Evolutionary conservation across 163 green algal species (phyloP), one percentile per base, ranked within the genome.

Genomic region (Chloromonas sp.): DNA sequence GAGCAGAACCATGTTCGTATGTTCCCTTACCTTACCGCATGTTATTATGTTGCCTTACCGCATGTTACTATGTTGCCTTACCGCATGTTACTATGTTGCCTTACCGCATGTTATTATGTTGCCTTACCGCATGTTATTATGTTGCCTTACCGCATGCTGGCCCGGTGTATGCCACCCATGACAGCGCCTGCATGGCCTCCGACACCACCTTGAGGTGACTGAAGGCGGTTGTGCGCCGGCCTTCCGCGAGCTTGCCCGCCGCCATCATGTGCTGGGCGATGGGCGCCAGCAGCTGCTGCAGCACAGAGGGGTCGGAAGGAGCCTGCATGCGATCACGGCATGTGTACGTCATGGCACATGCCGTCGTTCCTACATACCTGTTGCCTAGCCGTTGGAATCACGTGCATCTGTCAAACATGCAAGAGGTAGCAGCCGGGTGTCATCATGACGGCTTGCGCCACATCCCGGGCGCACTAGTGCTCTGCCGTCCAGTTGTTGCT

Each of bases 161-260:
- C 60, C 95, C 94, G 0, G 89, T 92, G 91, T 98, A 98, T 0
- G 87, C 92, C 57, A 98, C 91, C 92, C 95, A 98, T 59, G 86
- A 90, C 11, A 98, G 92, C 1, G 89, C 88, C 15, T 94, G 87
- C 84, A 96, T 83, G 0, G 87, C 88, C 86, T 98, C 96, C 0
- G 94, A 87, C 14, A 96, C 89, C 0, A 90, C 85, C 89, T 95
- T 97, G 82, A 89, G 87, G 85, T 97, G 93, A 83, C 94, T 88
- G 71, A 91, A 89, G 71, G 89, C 87, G 57, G 92, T 81, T 36
- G 82, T 93, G 58, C 94, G 88, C 11, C 90, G 85, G n/a, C 93
- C 88, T 70, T 94, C 87, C 1, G 92, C 89, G 60, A 97, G 82
- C 14, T 81, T 78, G 5, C 81, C 74, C 0, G 93, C 93, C 2